phyloP scores from a whole-genome alignment of 345 rosid genomes.

The Gossypium australe region DNA sequence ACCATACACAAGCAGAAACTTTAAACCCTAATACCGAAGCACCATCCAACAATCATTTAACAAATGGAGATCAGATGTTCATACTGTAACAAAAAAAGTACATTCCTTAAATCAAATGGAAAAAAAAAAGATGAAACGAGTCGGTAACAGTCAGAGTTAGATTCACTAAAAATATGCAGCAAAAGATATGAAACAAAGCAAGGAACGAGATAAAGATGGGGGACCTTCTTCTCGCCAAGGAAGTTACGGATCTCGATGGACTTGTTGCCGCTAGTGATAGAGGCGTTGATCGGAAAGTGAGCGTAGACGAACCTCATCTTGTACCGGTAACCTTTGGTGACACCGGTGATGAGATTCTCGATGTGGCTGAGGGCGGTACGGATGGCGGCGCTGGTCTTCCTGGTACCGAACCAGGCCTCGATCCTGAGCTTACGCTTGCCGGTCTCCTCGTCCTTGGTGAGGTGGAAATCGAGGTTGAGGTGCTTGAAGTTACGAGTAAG shows the following conservation, averaged over 20 bases:
- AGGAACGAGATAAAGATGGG: no score
- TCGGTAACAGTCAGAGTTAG: not conserved
- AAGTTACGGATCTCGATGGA: slow-evolving; percentile 76
- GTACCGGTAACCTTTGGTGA: slow-evolving; percentile 68
- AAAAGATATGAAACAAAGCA: not conserved
- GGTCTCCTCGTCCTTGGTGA: slow-evolving; percentile 41
- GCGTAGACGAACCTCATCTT: slow-evolving; percentile 88
- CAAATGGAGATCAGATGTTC: not conserved
- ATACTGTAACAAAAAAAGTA: not conserved
- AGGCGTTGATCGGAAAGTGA: slow-evolving; percentile 81
- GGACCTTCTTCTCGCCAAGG: slow-evolving; percentile 60
- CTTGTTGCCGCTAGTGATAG: slow-evolving; percentile 38
- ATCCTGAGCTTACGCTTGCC: slow-evolving; percentile 52
- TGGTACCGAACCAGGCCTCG: slow-evolving; percentile 55
- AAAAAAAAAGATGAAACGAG: not conserved
- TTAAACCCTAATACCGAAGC: not conserved
- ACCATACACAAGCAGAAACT: not conserved
- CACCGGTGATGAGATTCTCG: slow-evolving; percentile 59
- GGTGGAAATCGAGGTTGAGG: slow-evolving; percentile 57
- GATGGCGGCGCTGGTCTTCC: slow-evolving; percentile 59
- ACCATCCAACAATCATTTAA: not conserved
- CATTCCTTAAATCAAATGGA: not conserved
- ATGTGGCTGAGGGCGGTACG: slow-evolving; percentile 72
- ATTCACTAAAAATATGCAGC: not conserved
- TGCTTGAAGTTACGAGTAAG: slow-evolving; percentile 58